Base-by-base conservation (phyloP, 2,329 filamentous ascomycete species). In the Ophiosphaerella herpotricha region DNA sequence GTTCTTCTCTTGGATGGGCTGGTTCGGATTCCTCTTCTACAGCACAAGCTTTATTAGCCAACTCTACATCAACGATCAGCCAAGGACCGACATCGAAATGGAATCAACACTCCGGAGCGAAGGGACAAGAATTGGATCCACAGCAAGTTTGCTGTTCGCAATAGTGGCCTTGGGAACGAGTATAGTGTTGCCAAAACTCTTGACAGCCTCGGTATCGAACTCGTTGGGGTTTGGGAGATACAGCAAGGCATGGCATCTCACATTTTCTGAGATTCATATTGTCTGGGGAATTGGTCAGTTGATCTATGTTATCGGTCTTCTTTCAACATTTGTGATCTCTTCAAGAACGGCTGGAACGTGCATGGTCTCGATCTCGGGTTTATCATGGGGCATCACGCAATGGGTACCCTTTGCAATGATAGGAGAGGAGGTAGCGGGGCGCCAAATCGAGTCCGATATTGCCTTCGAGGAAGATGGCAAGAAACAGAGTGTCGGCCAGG, bases 1-100 rank as follows among this genome's bases (percentile, higher is more conserved):
- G 69, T 85, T 93, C 61, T 61, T 56, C 35, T 55, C 68, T 13
- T 71, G 67, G 66, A 52, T 73, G 24, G 67, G 63, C 11, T 71
- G 67, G 66, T 52, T 73, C 24, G 67, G 63, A 2, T 21, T 73
- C 46, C 53, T 74, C 11, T 74, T 67, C 39, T 72, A 74, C 46
- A 64, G 58, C 11, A 29, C 26, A 29, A 29, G 6, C 11, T 37
- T 58, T 49, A 56, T 63, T 43, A 46, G 46, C 36, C 16, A 48
- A 31, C 43, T 62, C 21, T 54, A 52, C 41, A 23, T 52, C 36
- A 36, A 50, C 1, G 38, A 54, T 16, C 36, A 18, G 16, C 9
- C 9, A 29, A 33, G n/a, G 4, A 29, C 2, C 11, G 11, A 7
- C 26, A 29, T 29, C 11, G 6, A 29, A 11, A 8, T 29, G 6